Evolutionary conservation across 805 yeast species (phyloP), one percentile per base, ranked within the genome.

Genomic region (Ogataea methanolica): DNA sequence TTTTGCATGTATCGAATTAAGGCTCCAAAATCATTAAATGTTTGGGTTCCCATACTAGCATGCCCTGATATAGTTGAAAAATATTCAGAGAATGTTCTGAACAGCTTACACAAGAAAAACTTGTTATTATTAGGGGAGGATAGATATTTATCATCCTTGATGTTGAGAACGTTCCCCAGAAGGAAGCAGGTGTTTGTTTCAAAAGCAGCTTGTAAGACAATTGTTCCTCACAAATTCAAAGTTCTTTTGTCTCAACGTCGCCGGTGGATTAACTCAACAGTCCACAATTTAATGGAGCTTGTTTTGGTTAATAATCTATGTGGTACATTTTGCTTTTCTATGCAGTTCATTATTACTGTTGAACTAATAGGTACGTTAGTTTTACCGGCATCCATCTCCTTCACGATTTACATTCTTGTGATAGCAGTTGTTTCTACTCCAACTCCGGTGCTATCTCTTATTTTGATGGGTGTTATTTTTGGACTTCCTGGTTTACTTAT

Each of bases 231-330:
- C 57, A 75, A 75, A 42, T 90, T 90, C 64, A 75, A 69, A 53
- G 94, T 90, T 42, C 72, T 90, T 53, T 72, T 90, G 41, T 90
- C 96, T 1, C 97, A 90, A 65, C 84, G 97, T 65, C 88, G 97
- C 71, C 86, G 97, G 65, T 90, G 97, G 97, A 90, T 90, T 58
- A 90, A 90, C 66, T 90, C 97, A 5, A 91, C 97, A 0, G 91
- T 90, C 35, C 97, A 90, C 67, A 90, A 90, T 61, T 76, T 90
- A 66, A 78, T 91, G 82, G 97, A 90, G 66, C 78, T 90, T 60
- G 87, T 85, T 4, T 69, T 88, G 52, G 91, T 90, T 19, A 81
- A 82, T 45, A 96, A 90, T 64, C 74, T 91, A 54, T 90, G 97
- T 75, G 97, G 97, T 56, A 88, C 95, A 0, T 90, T 90, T 63